phyloP scores from a whole-genome alignment of 2,329 filamentous ascomycete genomes.

The Penicillium sp. region DNA sequence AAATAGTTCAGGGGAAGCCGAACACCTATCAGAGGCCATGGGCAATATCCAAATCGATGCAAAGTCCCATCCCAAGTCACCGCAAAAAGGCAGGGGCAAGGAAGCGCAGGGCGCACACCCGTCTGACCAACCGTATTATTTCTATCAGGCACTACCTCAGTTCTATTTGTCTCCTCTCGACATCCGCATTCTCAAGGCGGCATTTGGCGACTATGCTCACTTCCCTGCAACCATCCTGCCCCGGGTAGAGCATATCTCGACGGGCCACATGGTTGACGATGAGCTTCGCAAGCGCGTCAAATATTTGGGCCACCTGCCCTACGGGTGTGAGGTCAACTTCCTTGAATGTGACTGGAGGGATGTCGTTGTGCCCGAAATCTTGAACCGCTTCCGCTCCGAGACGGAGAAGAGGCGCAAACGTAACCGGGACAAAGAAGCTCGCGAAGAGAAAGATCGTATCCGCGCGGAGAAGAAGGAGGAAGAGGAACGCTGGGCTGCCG shows the following conservation, averaged over 20 bases:
- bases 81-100: slow-evolving; percentile 28
- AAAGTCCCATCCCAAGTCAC: slow-evolving; percentile 24
- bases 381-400: slow-evolving; percentile 75
- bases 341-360: slow-evolving; percentile 95
- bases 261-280: slow-evolving; percentile 84
- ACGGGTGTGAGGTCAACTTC: slow-evolving; percentile 88
- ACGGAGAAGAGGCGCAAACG: slow-evolving; percentile 74
- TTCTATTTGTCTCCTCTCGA: slow-evolving; percentile 89
- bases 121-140: slow-evolving; percentile 68
- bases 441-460: slow-evolving; percentile 82
- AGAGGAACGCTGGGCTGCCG: slow-evolving; percentile 67
- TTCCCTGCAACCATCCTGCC: slow-evolving; percentile 87
- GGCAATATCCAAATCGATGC: slow-evolving; percentile 23
- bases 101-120: slow-evolving; percentile 47
- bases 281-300: slow-evolving; percentile 79
- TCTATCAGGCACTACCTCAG: slow-evolving; percentile 84
- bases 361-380: slow-evolving; percentile 72
- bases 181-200: slow-evolving; percentile 87
- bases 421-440: slow-evolving; percentile 78
- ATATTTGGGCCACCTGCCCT: slow-evolving; percentile 82
- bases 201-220: slow-evolving; percentile 77
- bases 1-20: slow-evolving; percentile 20
- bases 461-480: slow-evolving; percentile 80
- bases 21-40: slow-evolving; percentile 30
- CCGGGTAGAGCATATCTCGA: slow-evolving; percentile 84